phyloP scores from a whole-genome alignment of 352 stramenopile species.

The Globisporangium splendens region DNA sequence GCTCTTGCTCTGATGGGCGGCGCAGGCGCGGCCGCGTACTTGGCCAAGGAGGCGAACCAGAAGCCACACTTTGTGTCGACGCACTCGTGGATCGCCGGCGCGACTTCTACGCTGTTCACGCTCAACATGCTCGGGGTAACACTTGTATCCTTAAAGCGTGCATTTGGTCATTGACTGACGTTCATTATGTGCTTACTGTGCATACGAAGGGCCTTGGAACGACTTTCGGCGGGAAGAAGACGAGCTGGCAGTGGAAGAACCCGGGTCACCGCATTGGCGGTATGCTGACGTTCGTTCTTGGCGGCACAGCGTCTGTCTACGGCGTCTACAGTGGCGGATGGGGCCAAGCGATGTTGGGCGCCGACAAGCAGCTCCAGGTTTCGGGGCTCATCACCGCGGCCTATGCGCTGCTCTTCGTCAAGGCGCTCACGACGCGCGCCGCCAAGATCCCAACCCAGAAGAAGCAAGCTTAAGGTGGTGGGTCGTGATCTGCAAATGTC shows the following conservation, averaged over 20 bases:
- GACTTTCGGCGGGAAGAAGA: constrained; percentile 61
- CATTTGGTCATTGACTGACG: not conserved
- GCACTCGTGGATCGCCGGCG: constrained; percentile 67
- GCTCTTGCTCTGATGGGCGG: constrained; percentile 40
- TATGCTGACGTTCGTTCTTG: constrained; percentile 45
- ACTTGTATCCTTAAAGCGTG: too few species aligned
- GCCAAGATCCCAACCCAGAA: too few species aligned
- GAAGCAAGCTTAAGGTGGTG: too few species aligned
- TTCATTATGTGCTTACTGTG: not conserved
- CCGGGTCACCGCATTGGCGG: constrained; percentile 54
- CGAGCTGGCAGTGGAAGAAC: constrained; percentile 72
- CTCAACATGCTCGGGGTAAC: constrained; percentile 61
- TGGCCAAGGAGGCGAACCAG: constrained; percentile 53
- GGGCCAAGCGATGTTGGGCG: constrained; percentile 38
- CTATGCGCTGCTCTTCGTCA: constrained; percentile 47
- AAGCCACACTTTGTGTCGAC: constrained; percentile 68
- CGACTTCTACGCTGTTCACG: constrained; percentile 35
- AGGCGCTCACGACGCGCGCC: constrained; percentile 11
- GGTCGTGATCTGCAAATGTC: too few species aligned
- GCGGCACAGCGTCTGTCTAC: constrained; percentile 36
- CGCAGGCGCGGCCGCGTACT: constrained; percentile 39
- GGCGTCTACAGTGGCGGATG: constrained; percentile 56
- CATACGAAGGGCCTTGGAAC: constrained; percentile 33
- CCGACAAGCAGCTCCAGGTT: constrained; percentile 47
- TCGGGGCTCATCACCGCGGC: constrained; percentile 29